Evolutionary conservation across 148 eudicot genomes (phyloP).

Genomic region (Arbutus unedo): DNA sequence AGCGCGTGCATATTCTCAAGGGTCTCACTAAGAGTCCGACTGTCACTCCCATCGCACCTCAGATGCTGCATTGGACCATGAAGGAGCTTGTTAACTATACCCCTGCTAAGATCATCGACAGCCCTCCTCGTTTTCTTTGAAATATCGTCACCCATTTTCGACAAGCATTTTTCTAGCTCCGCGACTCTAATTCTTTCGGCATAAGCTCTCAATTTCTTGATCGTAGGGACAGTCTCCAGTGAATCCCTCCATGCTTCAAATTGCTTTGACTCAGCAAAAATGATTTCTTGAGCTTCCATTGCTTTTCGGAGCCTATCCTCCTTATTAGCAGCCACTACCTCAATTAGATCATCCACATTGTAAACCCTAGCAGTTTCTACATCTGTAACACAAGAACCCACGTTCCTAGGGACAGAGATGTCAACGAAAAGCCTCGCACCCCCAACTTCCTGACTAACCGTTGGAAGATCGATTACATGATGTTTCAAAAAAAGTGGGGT

Average conservation of each 20-base stretch:
- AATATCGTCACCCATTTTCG: constrained; percentile 70
- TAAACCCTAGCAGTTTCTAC: constrained; percentile 55
- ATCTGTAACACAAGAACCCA: constrained; percentile 65
- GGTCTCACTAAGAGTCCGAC: constrained; percentile 73
- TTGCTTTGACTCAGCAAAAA: constrained; percentile 61
- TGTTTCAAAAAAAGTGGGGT: constrained; percentile 60
- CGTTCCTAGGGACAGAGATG: constrained; percentile 93
- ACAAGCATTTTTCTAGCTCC: constrained; percentile 83
- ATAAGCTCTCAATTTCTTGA: constrained; percentile 85
- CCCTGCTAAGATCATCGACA: constrained; percentile 84
- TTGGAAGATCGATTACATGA: constrained; percentile 58
- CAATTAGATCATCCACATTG: constrained; percentile 94
- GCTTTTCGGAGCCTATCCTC: constrained; percentile 87
- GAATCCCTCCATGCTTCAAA: constrained; percentile 98
- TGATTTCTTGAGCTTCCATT: constrained; percentile 81
- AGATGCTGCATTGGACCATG: constrained; percentile 97
- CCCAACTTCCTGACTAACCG: constrained; percentile 54
- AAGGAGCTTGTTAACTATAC: constrained; percentile 82
- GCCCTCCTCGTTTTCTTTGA: constrained; percentile 68
- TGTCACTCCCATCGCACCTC: constrained; percentile 91
- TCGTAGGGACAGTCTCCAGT: constrained; percentile 89
- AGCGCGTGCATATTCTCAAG: constrained; percentile 93
- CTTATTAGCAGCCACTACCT: constrained; percentile 91
- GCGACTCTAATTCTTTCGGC: constrained; percentile 82
- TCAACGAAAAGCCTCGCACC: constrained; percentile 73